phyloP scores from a whole-genome alignment of 306 rosid genomes.

The Boehmeria nivea region DNA sequence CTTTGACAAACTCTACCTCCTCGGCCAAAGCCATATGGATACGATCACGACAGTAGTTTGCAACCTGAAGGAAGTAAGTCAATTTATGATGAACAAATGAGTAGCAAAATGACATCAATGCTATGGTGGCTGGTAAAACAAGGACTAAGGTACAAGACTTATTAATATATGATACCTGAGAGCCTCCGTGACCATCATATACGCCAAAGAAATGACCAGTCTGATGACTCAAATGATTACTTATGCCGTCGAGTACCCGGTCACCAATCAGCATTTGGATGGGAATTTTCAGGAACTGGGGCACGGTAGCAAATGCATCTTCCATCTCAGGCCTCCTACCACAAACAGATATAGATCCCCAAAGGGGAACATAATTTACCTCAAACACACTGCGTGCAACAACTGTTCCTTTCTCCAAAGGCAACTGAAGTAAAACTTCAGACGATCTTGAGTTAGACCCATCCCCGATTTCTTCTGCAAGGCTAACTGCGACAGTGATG shows the following conservation, averaged over 20 bases:
- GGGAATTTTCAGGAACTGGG: constrained; percentile 59
- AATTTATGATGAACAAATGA: no score
- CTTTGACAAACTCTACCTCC: constrained; percentile 57
- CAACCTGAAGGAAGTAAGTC: constrained; percentile 59
- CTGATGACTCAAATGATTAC: constrained; percentile 47
- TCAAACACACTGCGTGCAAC: constrained; percentile 71
- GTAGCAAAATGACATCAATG: background rate
- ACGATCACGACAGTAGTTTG: constrained; percentile 72
- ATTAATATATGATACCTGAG: constrained; percentile 73
- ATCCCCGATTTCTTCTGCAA: constrained; percentile 43
- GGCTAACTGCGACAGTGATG: constrained; percentile 39
- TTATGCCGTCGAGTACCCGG: constrained; percentile 48
- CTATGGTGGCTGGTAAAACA: background rate
- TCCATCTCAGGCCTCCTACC: constrained; percentile 96
- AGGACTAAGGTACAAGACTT: background rate
- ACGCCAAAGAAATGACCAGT: constrained; percentile 79
- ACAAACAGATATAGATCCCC: constrained; percentile 65
- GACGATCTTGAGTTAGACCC: constrained; percentile 30
- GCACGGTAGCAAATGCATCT: constrained; percentile 62
- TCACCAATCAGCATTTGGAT: constrained; percentile 68
- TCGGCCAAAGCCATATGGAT: constrained; percentile 75
- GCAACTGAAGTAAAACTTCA: constrained; percentile 36
- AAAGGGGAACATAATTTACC: constrained; percentile 72
- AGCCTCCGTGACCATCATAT: constrained; percentile 91
- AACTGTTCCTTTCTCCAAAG: constrained; percentile 51